These are phyloP conservation scores for Solanum virginianum DNA, from an alignment of 257 asterid genomes.

Conservation along the genomic window DNA sequence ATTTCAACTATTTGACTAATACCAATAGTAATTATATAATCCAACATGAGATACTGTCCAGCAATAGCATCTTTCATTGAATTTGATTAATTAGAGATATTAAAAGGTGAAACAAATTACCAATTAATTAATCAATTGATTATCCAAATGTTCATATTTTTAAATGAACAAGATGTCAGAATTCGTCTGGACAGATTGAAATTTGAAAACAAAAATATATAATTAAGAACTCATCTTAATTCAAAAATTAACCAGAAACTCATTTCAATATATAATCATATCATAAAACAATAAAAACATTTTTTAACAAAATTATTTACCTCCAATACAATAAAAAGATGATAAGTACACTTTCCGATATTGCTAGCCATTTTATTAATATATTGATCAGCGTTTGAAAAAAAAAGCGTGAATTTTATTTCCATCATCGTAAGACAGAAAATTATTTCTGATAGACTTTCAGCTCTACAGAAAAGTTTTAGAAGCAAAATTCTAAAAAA, in stretches of 20 bases:
- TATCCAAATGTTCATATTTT: background rate
- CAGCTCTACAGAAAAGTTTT: background rate
- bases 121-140: background rate
- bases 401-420: fast-evolving
- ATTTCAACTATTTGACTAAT: background rate
- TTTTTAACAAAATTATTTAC: background rate
- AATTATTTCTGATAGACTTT: background rate
- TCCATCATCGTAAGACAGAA: background rate
- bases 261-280: background rate
- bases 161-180: background rate
- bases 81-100: background rate
- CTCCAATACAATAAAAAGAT: background rate
- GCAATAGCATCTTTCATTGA: background rate
- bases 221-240: background rate
- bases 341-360: background rate
- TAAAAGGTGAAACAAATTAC: background rate
- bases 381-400: background rate
- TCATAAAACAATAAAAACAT: background rate
- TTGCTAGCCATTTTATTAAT: background rate
- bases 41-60: background rate
- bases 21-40: background rate
- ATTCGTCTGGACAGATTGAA: background rate
- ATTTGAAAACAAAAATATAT: background rate
- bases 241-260: background rate
- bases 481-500: background rate